Evolutionary conservation across 805 yeast species (phyloP).

Genomic region (baker's yeast (Saccharomyces cerevisiae)): DNA sequence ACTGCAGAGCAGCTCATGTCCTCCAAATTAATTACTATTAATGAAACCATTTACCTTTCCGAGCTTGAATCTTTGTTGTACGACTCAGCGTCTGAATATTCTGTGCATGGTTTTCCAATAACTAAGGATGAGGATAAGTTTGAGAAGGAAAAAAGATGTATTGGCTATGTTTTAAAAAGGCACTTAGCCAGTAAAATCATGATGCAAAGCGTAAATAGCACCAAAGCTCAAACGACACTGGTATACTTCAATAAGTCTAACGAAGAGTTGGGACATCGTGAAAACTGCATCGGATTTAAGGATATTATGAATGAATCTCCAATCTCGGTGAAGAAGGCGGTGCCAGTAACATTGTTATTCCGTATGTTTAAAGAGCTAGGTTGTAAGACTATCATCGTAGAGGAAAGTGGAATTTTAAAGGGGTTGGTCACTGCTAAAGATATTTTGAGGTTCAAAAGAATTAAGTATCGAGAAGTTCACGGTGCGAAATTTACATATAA

Average conservation of each 20-base stretch:
- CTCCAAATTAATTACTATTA: slow-evolving; percentile 21
- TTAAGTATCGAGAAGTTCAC: slow-evolving; percentile 20
- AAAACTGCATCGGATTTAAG: slow-evolving; percentile 8
- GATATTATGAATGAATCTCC: slow-evolving; percentile 45
- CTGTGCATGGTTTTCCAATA: slow-evolving; percentile 46
- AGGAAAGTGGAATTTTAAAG: slow-evolving; percentile 47
- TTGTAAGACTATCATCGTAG: slow-evolving; percentile 64
- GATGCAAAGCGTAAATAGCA: slow-evolving; percentile 10
- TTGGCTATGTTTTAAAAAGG: slow-evolving; percentile 26
- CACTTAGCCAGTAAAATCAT: slow-evolving; percentile 17
- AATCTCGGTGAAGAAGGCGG: slow-evolving; percentile 43
- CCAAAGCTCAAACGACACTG: slow-evolving; percentile 23
- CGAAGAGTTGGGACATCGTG: neutral
- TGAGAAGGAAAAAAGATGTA: slow-evolving; percentile 33
- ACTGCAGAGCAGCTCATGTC: slow-evolving; percentile 59
- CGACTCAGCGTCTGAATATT: slow-evolving; percentile 25
- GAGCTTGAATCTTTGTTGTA: slow-evolving; percentile 21
- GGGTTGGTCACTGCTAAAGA: slow-evolving; percentile 88
- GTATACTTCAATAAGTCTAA: slow-evolving; percentile 6
- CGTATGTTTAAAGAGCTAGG: slow-evolving; percentile 73
- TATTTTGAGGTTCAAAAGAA: slow-evolving; percentile 52
- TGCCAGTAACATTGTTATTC: slow-evolving; percentile 52
- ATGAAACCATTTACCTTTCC: slow-evolving; percentile 20
- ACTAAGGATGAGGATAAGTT: slow-evolving; percentile 35
- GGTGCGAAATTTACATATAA: slow-evolving; percentile 24